Conservation (phyloP, 106 monocot species). For the Dendrobium officinale region DNA sequence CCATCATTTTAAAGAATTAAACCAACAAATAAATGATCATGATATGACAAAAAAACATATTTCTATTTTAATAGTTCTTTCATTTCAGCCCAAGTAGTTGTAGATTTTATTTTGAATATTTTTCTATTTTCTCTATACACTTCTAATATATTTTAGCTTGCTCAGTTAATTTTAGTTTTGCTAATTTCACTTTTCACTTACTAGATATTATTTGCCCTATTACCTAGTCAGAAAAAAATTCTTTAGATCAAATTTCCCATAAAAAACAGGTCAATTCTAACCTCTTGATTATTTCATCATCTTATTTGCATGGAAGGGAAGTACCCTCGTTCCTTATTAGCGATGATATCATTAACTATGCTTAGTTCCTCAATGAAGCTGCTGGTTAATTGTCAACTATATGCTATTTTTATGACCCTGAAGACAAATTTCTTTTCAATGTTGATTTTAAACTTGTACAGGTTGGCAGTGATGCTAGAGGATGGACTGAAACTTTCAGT, state of each 20-base stretch:
- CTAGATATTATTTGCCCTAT: not conserved
- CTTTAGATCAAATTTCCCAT: not conserved
- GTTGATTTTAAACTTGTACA: constrained; percentile 11
- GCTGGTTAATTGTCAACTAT: not conserved
- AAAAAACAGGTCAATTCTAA: not conserved
- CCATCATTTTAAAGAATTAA: too few species aligned
- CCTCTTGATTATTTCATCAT: not conserved
- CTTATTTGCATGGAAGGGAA: not conserved
- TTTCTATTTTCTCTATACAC: not conserved
- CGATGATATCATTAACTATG: not conserved
- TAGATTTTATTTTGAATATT: not conserved
- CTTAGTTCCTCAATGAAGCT: not conserved
- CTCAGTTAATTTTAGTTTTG: not conserved
- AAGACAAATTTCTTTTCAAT: not conserved
- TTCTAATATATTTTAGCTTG: not conserved
- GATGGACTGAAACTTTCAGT: constrained; percentile 69
- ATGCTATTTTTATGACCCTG: not conserved
- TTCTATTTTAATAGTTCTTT: too few species aligned
- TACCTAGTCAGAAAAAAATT: not conserved
- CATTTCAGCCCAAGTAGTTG: not conserved
- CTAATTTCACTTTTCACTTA: not conserved
- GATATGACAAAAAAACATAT: too few species aligned
- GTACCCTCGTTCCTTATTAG: not conserved
- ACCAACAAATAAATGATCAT: too few species aligned
- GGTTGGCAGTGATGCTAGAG: constrained; percentile 79